Evolutionary conservation across 2,329 filamentous ascomycete species (phyloP), one percentile per base, ranked within the genome.

Genomic region (Talaromyces sp.): DNA sequence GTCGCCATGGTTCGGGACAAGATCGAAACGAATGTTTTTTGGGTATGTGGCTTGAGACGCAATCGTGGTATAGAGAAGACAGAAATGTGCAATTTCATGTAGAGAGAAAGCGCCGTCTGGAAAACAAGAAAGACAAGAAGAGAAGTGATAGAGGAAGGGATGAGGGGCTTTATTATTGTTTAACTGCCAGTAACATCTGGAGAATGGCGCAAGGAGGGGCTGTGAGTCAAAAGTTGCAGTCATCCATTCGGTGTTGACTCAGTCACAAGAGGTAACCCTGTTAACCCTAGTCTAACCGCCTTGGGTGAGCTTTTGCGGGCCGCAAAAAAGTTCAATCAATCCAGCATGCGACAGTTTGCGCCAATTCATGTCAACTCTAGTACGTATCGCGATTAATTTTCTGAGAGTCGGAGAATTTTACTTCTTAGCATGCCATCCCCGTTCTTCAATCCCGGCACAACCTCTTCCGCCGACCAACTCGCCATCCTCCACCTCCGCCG

Each of bases 401-500:
- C 24, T 50, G 9, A 50, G 3, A 16, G 9, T 8, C 22, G 19
- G 11, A 56, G 33, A 24, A 7, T 14, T 3, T 6, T 3, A 14
- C 24, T 11, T 22, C 3, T 13, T 16, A 58, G 0, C 19, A 80
- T 80, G 78, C 73, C 78, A 1, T 97, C 93, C 10, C 90, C 93
- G 0, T 98, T 99, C 71, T 84, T 98, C 45, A 85, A 90, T 62
- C 88, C 91, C 0, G 87, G 88, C 16, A 73, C 82, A 3, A 78
- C 80, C 22, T 88, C 93, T 3, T 81, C 83, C 11, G 80, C 87
- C 24, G 84, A 90, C 70, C 84, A 84, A 3, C 85, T 98, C 52
- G 91, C 93, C 31, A 90, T 98, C 67, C 84, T 97, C 65, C 91
- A 97, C 75, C 85, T 99, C 61, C 94, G 92, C 67, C 90, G 93